These are phyloP conservation scores for Monascus ruber DNA, from an alignment of 2,329 filamentous ascomycete species.

Conservation along the genomic window DNA sequence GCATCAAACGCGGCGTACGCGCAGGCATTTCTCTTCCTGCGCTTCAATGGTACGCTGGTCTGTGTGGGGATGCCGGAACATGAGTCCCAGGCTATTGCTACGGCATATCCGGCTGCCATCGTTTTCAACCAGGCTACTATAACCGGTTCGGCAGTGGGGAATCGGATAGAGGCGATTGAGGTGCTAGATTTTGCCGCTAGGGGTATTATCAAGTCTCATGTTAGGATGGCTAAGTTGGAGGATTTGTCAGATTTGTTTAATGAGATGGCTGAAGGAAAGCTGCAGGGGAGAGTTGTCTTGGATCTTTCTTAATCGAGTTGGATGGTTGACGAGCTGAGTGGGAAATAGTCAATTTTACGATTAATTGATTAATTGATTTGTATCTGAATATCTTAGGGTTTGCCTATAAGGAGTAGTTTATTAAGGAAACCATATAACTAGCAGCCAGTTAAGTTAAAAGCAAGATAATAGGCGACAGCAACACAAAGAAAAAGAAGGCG, in stretches of 20 bases:
- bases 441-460: background rate
- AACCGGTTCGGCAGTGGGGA: conserved; percentile 41
- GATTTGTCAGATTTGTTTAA: conserved; percentile 36
- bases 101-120: conserved; percentile 31
- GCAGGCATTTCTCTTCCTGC: conserved; percentile 37
- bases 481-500: conserved; percentile 3
- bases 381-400: no score
- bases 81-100: conserved; percentile 33
- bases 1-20: conserved; percentile 40
- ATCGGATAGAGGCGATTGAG: conserved; percentile 39
- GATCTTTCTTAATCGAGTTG: conserved; percentile 22
- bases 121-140: conserved; percentile 36
- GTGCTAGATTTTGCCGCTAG: conserved; percentile 38
- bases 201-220: conserved; percentile 36
- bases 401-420: no score
- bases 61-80: conserved; percentile 43
- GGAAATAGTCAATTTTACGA: no score
- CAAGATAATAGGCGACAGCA: background rate
- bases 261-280: conserved; percentile 32
- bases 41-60: conserved; percentile 40
- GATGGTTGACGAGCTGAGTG: background rate
- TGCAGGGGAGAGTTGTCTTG: conserved; percentile 39
- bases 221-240: conserved; percentile 37
- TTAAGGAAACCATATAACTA: no score
- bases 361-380: no score